phyloP scores from a whole-genome alignment of 139 green algal genomes.

The Ostreobium quekettii region DNA sequence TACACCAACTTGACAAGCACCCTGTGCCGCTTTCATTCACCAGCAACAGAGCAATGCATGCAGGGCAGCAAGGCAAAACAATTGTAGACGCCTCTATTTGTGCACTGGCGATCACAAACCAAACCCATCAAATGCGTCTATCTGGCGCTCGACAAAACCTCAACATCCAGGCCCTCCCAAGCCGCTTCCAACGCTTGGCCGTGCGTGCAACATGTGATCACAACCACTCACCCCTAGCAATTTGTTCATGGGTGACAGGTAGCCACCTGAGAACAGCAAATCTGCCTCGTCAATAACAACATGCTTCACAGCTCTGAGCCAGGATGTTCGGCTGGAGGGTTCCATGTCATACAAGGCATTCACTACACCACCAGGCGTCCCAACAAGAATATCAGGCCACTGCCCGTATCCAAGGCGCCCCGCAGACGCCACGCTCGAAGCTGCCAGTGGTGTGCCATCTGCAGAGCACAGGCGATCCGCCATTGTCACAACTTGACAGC shows the following conservation, averaged over 20 bases:
- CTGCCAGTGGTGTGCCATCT: conserved; percentile 24
- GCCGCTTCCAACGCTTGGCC: not conserved
- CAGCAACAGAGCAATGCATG: no score
- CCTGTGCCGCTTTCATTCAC: no score
- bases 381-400: conserved; percentile 36
- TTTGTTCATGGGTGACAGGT: conserved; percentile 36
- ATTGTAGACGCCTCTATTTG: no score
- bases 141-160: no score
- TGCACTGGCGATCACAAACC: no score
- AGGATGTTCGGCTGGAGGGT: conserved; percentile 17
- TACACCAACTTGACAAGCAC: no score
- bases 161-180: not conserved
- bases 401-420: conserved; percentile 19
- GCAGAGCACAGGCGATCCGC: conserved; percentile 18
- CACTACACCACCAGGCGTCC: conserved; percentile 38
- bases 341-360: conserved; percentile 52
- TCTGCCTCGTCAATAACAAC: conserved; percentile 95
- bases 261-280: conserved; percentile 74
- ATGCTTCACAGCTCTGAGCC: conserved; percentile 35
- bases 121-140: no score
- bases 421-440: conserved; percentile 15
- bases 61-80: no score
- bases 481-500: conserved; percentile 62
- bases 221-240: conserved; percentile 51
- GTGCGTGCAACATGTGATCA: not conserved